phyloP scores from a whole-genome alignment of 305 asterid species.

The Fraxinus floribunda region DNA sequence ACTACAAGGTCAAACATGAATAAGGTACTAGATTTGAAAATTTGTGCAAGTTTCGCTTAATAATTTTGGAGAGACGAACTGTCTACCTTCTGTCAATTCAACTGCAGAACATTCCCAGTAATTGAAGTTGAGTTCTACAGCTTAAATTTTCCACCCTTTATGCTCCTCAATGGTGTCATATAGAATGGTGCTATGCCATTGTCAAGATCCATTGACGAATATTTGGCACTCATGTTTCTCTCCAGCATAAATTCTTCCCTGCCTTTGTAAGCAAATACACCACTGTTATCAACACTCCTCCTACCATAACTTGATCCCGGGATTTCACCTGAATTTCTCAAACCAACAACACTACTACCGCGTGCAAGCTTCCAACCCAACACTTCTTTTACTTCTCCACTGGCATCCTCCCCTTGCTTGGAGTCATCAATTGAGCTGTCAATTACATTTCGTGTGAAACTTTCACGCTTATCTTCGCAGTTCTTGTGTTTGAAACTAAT shows the following conservation, averaged over 20 bases:
- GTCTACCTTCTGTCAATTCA: slow-evolving; percentile 44
- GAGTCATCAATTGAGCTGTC: slow-evolving; percentile 32
- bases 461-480: slow-evolving; percentile 34
- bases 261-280: slow-evolving; percentile 33
- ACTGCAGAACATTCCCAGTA: slow-evolving; percentile 47
- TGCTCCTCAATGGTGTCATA: slow-evolving; percentile 76
- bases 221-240: slow-evolving; percentile 41
- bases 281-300: slow-evolving; percentile 50
- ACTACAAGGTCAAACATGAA: slow-evolving; percentile 20
- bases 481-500: slow-evolving; percentile 57
- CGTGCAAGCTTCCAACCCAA: slow-evolving; percentile 52
- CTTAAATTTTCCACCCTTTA: slow-evolving; percentile 50
- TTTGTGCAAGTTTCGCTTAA: slow-evolving; percentile 12
- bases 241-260: slow-evolving; percentile 52
- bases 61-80: slow-evolving; percentile 17
- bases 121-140: slow-evolving; percentile 38
- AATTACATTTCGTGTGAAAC: slow-evolving; percentile 27
- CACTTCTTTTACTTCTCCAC: slow-evolving; percentile 29
- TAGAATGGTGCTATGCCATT: slow-evolving; percentile 59
- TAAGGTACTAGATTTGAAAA: neutral
- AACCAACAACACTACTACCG: slow-evolving; percentile 44
- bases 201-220: slow-evolving; percentile 39
- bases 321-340: slow-evolving; percentile 22
- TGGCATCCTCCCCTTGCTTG: slow-evolving; percentile 37
- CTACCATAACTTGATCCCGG: slow-evolving; percentile 28